These are phyloP conservation scores for Nissolia schottii DNA, from an alignment of 306 rosid genomes.

Conservation along the genomic window DNA sequence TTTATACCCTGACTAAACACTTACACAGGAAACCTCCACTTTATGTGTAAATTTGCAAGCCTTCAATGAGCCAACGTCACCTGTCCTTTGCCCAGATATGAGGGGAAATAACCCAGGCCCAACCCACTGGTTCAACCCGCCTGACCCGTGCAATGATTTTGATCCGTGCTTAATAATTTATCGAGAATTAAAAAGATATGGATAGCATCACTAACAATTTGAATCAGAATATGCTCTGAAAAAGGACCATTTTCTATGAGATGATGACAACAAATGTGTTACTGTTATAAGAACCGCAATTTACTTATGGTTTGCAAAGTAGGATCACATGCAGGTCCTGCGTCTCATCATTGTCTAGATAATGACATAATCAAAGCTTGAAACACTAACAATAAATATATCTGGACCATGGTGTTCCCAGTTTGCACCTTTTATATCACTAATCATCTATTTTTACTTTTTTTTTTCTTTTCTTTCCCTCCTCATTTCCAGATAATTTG, in stretches of 20 bases:
- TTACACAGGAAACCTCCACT: no score
- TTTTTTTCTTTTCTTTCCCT: neutral
- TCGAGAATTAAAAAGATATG: neutral
- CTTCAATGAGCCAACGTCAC: no score
- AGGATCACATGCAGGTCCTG: constrained; percentile 17
- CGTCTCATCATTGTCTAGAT: constrained; percentile 23
- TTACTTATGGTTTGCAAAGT: neutral
- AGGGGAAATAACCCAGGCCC: no score
- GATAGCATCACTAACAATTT: neutral
- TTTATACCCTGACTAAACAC: no score
- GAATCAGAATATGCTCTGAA: neutral
- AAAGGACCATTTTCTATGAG: neutral
- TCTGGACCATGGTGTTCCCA: constrained; percentile 5
- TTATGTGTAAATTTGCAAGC: no score
- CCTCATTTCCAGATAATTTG: neutral
- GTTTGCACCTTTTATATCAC: neutral
- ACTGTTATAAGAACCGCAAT: neutral
- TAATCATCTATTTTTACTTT: neutral
- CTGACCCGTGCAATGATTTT: no score
- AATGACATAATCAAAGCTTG: constrained; percentile 7
- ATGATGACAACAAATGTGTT: neutral
- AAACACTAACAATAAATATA: constrained; percentile 1
- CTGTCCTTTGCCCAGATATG: no score
- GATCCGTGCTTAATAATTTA: neutral
- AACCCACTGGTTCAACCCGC: no score